Base-by-base conservation (phyloP, 1,284 basidiomycete species). In the Puccinia triticina region DNA sequence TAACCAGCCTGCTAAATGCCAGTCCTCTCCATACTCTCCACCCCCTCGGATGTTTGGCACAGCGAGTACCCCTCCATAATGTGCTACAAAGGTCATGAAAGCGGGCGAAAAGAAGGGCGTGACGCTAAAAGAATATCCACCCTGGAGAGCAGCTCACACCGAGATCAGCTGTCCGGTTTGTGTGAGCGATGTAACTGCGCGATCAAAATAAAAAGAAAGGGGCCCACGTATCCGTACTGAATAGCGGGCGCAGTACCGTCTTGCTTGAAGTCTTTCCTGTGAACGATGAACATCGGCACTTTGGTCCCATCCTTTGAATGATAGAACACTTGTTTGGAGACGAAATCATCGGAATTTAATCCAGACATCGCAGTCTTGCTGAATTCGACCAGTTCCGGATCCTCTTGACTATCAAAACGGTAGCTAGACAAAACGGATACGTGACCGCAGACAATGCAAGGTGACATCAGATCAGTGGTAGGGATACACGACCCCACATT, bases 261-360 rank as follows among this genome's bases (percentile, higher is more conserved):
- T 77, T 91, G 89, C 84, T 89, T 88, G 26, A 92, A 92, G 32
- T 89, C 89, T 86, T 92, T 92, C 85, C 92, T 92, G 74, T 91
- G 90, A 43, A 94, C 93, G 82, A 95, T 90, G 86, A 94, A 95
- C 93, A 95, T 94, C 1, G 94, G 93, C 48, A 95, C 89, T 75
- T 89, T 90, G 2, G 93, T 94, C 0, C 93, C 93, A 85, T 95
- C 94, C 86, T 92, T 93, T 87, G 91, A 92, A 26, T 88, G 86
- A 85, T 92, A 94, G 91, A 93, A 94, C 14, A 93, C 91, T 87
- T 95, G 94, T 84, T 90, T 89, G 43, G 91, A 89, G 14, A 90
- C 89, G 85, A 94, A 95, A 79, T 94, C 92, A 4, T 92, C 89
- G 0, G 91, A 89, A 77, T 90, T 89, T 76, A 95, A 88, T 0